Evolutionary conservation across 192 early-diverging fungal species (phyloP), one percentile per base, ranked within the genome.

Genomic region (Geosiphon pyriformis): DNA sequence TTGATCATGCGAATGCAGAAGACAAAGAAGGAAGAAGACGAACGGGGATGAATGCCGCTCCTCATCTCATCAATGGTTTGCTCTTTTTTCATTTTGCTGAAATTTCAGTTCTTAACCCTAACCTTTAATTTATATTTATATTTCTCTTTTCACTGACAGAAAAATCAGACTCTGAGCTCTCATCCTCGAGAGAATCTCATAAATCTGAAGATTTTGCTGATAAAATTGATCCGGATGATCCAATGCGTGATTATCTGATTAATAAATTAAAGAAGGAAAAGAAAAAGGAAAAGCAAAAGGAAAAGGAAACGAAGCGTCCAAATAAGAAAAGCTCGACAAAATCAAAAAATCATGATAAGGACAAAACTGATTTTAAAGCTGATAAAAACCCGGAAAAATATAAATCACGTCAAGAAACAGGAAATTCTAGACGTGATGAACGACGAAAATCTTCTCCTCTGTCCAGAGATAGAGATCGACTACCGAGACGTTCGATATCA

Each of bases 241-340:
- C 89, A 1, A 92, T 92, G 90, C 82, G 85, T 6, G 79, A 70
- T 11, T 90, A 87, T 59, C 72, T 90, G 20, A 75, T 84, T 68
- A 77, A 85, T 42, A 88, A 88, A 59, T 65, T 82, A 35, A 82
- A 78, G 68, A 86, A 88, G 54, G 73, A 77, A 23, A 52, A 67
- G 48, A 59, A 47, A 54, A 79, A 78, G 50, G 77, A 65, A 23
- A 68, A 75, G n/a, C n/a, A n/a, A n/a, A n/a, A n/a, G n/a, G n/a
- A n/a, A n/a, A n/a, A n/a, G n/a, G n/a, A n/a, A n/a, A n/a, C n/a
- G 55, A 74, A 76, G 26, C 61, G 75, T 27, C 53, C 61, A 3
- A 60, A 75, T 18, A 75, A 78, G 61, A 59, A 73, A 15, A 59
- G 50, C 26, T 55, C 65, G 61, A 61, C 11, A 35, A 76, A 34